These are phyloP conservation scores for Acaromyces ingoldii DNA, from an alignment of 1,284 basidiomycete species.

Conservation along the genomic window DNA sequence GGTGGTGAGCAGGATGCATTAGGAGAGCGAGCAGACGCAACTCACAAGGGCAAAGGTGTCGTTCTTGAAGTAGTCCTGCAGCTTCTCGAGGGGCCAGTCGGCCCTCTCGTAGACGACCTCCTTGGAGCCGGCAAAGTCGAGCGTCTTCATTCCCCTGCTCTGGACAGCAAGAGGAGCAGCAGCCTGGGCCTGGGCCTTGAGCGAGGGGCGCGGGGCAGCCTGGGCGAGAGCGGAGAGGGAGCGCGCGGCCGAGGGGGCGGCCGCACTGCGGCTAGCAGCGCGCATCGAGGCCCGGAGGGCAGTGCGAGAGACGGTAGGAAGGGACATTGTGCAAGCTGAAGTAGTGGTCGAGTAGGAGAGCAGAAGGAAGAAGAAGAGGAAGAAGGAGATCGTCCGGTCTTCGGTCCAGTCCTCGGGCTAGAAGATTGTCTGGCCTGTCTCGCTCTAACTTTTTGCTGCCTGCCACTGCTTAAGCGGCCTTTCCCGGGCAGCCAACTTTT, in stretches of 20 bases:
- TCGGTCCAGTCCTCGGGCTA: too few species aligned
- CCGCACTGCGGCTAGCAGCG: conserved; percentile 12
- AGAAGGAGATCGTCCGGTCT: not conserved
- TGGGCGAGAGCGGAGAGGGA: conserved; percentile 26
- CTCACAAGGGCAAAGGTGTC: conserved; percentile 81
- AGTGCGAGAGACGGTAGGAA: conserved; percentile 25
- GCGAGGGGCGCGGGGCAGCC: conserved; percentile 23
- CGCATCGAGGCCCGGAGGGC: conserved; percentile 32
- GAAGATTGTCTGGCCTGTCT: too few species aligned
- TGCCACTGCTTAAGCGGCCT: too few species aligned
- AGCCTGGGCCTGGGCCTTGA: conserved; percentile 15
- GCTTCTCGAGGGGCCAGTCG: conserved; percentile 95
- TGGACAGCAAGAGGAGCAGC: conserved; percentile 8
- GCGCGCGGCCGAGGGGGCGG: conserved; percentile 16
- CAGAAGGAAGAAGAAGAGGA: not conserved
- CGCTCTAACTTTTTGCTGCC: too few species aligned
- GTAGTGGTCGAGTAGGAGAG: not conserved
- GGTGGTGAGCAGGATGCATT: not conserved
- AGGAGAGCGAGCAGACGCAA: not conserved
- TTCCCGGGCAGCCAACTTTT: too few species aligned
- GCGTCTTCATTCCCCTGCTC: conserved; percentile 75
- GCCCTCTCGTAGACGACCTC: conserved; percentile 95
- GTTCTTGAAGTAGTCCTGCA: conserved; percentile 95
- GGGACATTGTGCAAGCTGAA: conserved; percentile 4
- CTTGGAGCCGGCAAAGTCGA: conserved; percentile 85